Conservation (phyloP, 148 eudicot species). For the Chenopodium quinoa region DNA sequence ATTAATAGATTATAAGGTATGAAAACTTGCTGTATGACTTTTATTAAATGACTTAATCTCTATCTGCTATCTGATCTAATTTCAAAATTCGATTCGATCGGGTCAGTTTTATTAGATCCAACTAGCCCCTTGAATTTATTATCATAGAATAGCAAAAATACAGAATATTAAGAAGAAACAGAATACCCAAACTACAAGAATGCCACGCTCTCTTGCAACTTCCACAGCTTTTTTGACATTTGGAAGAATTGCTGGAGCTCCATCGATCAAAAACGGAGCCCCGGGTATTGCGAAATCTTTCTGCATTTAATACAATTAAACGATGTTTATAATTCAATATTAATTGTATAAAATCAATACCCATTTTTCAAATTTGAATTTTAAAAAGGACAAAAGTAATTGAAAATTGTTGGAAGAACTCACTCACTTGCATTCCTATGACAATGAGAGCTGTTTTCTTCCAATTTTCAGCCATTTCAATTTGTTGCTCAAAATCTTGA, state of each 20-base stretch:
- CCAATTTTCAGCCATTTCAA: conserved; percentile 40
- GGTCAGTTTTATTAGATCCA: too few species aligned
- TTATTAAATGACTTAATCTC: too few species aligned
- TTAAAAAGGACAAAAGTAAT: background rate
- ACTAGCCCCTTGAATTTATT: background rate
- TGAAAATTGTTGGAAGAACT: background rate
- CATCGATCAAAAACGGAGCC: conserved; percentile 52
- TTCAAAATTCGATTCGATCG: too few species aligned
- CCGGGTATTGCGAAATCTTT: conserved; percentile 74
- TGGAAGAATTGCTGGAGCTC: conserved; percentile 75
- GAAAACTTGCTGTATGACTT: too few species aligned
- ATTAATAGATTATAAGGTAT: too few species aligned
- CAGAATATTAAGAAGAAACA: background rate
- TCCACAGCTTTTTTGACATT: conserved; percentile 80
- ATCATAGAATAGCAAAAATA: background rate
- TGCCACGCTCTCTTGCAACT: conserved; percentile 72
- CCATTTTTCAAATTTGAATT: background rate
- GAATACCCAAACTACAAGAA: conserved; percentile 80
- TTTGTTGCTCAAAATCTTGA: background rate
- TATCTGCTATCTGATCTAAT: too few species aligned
- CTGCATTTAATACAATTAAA: conserved; percentile 29
- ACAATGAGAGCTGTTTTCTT: conserved; percentile 81
- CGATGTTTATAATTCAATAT: background rate
- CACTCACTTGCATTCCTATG: conserved; percentile 84
- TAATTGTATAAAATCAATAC: background rate